These are phyloP conservation scores for Malania oleifera DNA, from an alignment of 164 flowering plant species.

Conservation along the genomic window DNA sequence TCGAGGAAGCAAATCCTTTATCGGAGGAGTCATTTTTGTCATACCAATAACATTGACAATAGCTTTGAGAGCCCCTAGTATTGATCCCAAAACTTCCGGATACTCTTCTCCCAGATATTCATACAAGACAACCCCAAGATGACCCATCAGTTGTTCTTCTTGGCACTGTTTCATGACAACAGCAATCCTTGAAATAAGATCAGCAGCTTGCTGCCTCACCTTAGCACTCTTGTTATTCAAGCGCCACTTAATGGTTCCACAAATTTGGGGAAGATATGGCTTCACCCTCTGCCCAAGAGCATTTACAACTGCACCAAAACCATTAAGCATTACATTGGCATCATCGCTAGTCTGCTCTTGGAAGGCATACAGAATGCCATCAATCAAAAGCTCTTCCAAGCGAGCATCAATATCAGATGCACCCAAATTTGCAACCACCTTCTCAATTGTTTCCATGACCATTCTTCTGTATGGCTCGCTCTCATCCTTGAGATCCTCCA, in stretches of 20 bases:
- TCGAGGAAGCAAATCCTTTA: slow-evolving; percentile 92
- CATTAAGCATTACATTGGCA: slow-evolving; percentile 98
- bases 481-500: slow-evolving; percentile 98
- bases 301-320: slow-evolving; percentile 98
- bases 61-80: slow-evolving; percentile 89
- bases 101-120: slow-evolving; percentile 97
- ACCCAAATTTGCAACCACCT: slow-evolving; percentile 90
- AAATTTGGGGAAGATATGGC: slow-evolving; percentile 96
- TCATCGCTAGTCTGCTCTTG: slow-evolving; percentile 99
- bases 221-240: slow-evolving; percentile 97
- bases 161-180: slow-evolving; percentile 99
- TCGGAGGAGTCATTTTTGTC: slow-evolving; percentile 99
- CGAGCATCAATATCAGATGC: slow-evolving; percentile 94
- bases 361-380: slow-evolving; percentile 95
- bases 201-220: slow-evolving; percentile 98
- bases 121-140: slow-evolving; percentile 92
- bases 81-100: slow-evolving; percentile 95
- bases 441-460: slow-evolving; percentile 99
- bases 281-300: slow-evolving; percentile 94
- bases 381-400: slow-evolving; percentile 90
- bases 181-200: slow-evolving; percentile 95
- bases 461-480: slow-evolving; percentile 97
- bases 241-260: slow-evolving; percentile 99
- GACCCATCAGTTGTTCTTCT: slow-evolving; percentile 99
- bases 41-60: slow-evolving; percentile 98